Evolutionary conservation across 257 asterid species (phyloP), one percentile per base, ranked within the genome.

Genomic region (Fraxinus cuspidata): DNA sequence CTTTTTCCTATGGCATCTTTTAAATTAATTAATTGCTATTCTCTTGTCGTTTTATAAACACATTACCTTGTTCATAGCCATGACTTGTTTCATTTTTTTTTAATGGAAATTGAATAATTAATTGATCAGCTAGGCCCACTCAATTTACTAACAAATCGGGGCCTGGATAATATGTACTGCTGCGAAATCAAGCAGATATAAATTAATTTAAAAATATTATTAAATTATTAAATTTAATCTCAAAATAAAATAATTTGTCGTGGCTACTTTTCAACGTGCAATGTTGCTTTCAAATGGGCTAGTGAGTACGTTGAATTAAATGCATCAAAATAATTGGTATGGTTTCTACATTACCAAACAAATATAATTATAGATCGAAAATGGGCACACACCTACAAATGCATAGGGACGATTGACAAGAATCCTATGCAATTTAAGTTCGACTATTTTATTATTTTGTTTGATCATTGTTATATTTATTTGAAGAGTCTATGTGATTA

Each of bases 181-280:
- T 71, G 69, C 85, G 19, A 71, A 72, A 51, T 80, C 78, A 74
- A 51, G 65, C 51, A 29, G 23, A 40, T 10, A 27, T 25, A 66
- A 9, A 40, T 27, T 25, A 40, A 65, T 27, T 42, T 76, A 5
- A 67, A 49, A 49, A 29, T 27, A 56, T 38, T 38, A 38, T 38
- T 38, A 7, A 38, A 38, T 38, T 38, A 37, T 37, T 37, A 37
- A 47, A 42, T 8, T 76, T 42, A 31, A 8, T 27, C 58, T 29
- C 49, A 8, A 27, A 7, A 7, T 27, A 47, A 27, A 27, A 28
- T 5, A 70, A 25, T 9, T 58, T 68, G 70, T 49, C 71, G 60
- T 70, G 82, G 72, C 71, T 83, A 77, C 85, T 78, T 47, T 82
- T 78, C 81, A 86, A 83, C 89, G 71, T 86, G 87, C 56, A 35